Evolutionary conservation across 306 rosid genomes (phyloP), one percentile per base, ranked within the genome.

Genomic region (Acacia crassicarpa): DNA sequence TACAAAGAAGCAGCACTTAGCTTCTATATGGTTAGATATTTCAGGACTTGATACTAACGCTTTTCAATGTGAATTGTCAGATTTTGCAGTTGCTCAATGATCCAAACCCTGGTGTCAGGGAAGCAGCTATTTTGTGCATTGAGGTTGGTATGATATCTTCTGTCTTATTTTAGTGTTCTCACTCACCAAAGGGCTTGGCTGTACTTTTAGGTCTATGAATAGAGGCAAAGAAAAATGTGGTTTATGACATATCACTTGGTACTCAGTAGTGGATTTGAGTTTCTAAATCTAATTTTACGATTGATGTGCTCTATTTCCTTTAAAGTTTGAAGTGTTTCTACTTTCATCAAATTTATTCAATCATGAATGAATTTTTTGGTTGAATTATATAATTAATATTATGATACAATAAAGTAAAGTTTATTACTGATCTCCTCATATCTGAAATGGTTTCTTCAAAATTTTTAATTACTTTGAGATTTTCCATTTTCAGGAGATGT

Each of bases 41-140:
- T 54, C 65, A 38, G 62, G 40, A 76, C 69, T 49, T 7, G 33
- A 54, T 75, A 66, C 76, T 81, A 82, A 82, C 81, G 59, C 80
- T 51, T 74, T 82, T 72, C 76, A 38, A 40, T 45, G 63, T 77
- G 58, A 78, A 20, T 75, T 75, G 46, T 80, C 89, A 96, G 99
- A 92, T 91, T 87, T 90, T 96, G 90, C 97, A 93, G 82, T 90
- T 96, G 97, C 89, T 96, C 75, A 91, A 65, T 89, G 99, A 96
- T 86, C 91, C 98, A 22, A 96, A 96, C 82, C 94, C 91, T 22
- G 97, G 94, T 81, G 99, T 96, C 68, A 86, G 99, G 84, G 99
- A 96, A 63, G 94, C 98, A 23, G 95, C 99, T 88, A 93, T 96
- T 83, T 82, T 88, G 80, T 96, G 99, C 82, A 94, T 96, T 84